Conservation (phyloP, 2,329 filamentous ascomycete species). For the Scedosporium minutisporum region DNA sequence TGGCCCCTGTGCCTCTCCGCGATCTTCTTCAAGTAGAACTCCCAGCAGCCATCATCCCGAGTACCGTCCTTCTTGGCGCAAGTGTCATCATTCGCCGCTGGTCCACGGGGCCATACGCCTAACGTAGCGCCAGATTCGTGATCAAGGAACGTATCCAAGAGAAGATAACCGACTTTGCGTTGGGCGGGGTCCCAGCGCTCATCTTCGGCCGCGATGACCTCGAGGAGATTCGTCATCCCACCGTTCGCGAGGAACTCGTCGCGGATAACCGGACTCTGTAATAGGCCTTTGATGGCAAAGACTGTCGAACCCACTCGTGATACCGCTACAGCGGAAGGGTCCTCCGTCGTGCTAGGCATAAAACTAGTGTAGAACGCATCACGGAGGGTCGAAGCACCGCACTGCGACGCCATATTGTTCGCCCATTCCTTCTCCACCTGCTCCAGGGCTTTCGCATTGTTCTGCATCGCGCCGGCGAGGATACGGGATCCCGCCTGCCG, state of each 20-base stretch:
- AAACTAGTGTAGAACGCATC: slow-evolving; percentile 32
- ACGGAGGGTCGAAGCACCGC: slow-evolving; percentile 23
- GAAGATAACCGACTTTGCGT: slow-evolving; percentile 46
- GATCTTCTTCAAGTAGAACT: slow-evolving; percentile 37
- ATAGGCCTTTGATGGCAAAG: slow-evolving; percentile 43
- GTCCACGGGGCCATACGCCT: slow-evolving; percentile 43
- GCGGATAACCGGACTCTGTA: slow-evolving; percentile 43
- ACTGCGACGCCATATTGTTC: slow-evolving; percentile 26
- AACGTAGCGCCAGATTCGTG: slow-evolving; percentile 49
- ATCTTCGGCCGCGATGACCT: slow-evolving; percentile 38
- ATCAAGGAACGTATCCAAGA: slow-evolving; percentile 59
- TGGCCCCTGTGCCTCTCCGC: slow-evolving; percentile 25
- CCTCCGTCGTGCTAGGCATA: slow-evolving; percentile 18
- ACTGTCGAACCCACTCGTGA: slow-evolving; percentile 19
- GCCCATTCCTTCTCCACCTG: slow-evolving; percentile 41
- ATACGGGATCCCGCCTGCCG: slow-evolving; percentile 47
- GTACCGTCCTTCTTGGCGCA: slow-evolving; percentile 15
- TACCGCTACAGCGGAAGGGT: slow-evolving; percentile 12
- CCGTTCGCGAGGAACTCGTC: slow-evolving; percentile 42
- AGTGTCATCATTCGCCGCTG: slow-evolving; percentile 27
- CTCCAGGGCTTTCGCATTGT: slow-evolving; percentile 52
- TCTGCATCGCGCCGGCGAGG: slow-evolving; percentile 49
- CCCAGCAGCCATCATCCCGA: slow-evolving; percentile 47
- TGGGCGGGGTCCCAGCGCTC: slow-evolving; percentile 39
- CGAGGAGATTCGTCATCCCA: slow-evolving; percentile 45